Base-by-base conservation (phyloP, 2,329 filamentous ascomycete species). In the Tolypocladium inflatum region DNA sequence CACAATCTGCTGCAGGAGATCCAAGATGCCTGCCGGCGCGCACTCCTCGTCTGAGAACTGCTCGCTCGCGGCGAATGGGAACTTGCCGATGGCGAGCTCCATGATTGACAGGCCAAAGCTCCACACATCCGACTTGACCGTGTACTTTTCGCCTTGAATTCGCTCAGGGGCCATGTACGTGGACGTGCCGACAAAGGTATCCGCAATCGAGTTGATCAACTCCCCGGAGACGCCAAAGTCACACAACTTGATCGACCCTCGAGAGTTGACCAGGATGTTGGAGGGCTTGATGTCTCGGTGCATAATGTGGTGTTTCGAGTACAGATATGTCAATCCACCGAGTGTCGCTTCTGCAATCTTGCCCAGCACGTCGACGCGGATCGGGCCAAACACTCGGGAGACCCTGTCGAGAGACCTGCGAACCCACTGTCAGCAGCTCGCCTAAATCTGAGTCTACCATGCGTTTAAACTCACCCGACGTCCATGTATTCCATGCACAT, bases 401-500 rank as follows among this genome's bases (percentile, higher is more conserved):
- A 99, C 91, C 64, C 89, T 86, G 74, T 99, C 94, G 55, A 99
- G 85, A 35, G 94, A 89, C 55, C 94, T 97, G 71, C 62, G 23
- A 19, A 37, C 13, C 13, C 17, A 19, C 26, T 1, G 45, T 55
- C 37, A 51, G 38, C 19, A 38, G 21, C 19, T 58, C 55, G 61
- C 48, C 19, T 26, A 26, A 17, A 6, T 21, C 33, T 17, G 9
- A 42, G 26, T 55, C 48, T 53, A 9, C 4, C 21, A 41, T 51
- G 11, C 17, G 17, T 7, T n/a, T n/a, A 5, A n/a, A 78, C 90
- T 74, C 82, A 97, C 94, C 94, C 94, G 71, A 93, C 91, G 74
- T 99, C 94, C 91, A 96, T 96, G 72, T 99, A 97, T 73, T 99
- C 94, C 94, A 99, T 99, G 74, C 94, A 99, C 87, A 99, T 93